Evolutionary conservation across 352 stramenopile genomes (phyloP), one percentile per base, ranked within the genome.

Genomic region (Pythium myriotylum): DNA sequence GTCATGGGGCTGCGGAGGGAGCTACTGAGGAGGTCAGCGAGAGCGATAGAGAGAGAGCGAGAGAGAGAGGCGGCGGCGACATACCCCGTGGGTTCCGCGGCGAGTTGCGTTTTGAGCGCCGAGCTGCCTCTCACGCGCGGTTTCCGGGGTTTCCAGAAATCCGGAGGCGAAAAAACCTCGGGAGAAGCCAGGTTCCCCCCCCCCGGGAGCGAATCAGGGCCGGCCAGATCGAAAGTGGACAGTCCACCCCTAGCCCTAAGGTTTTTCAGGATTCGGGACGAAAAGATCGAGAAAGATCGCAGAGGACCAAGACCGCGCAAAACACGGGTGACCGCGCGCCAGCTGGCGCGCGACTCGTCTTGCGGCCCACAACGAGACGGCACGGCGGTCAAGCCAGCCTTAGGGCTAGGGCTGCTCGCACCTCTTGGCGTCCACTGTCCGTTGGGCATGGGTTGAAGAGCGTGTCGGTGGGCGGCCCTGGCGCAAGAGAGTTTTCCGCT

Each of bases 1-100:
- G 82, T 92, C 82, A 92, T 91, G 40, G 50, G 62, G 23, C 55
- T 12, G 20, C 1, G 45, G 56, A 27, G 61, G 37, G 50, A 50
- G 54, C 23, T 54, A 45, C 61, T 33, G 54, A 20, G 43, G 42
- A 49, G 12, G 5, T 17, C 17, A 49, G 42, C 14, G 22, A 49
- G 42, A 40, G 32, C 23, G 50, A 67, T 56, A 74, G 64, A 76
- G 73, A 73, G 74, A 53, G 43, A 26, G 13, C 41, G 17, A 19
- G 41, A 22, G 7, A 48, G 41, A 24, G 10, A 8, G 7, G 7
- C 41, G n/a, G 43, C 7, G 29, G 29, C 29, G 29, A 37, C 43
- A 57, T 53, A 65, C 51, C 43, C 58, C 47, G 32, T 29, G 41
- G 52, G 55, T 54, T 68, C 53, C 60, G 32, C 47, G 62, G 63